Percentiles rank a stretch among this genome's conserved stretches.
Evolutionary conservation across 2,329 filamentous ascomycete genomes (phyloP).

Genomic region (Aspergillus proliferans): DNA sequence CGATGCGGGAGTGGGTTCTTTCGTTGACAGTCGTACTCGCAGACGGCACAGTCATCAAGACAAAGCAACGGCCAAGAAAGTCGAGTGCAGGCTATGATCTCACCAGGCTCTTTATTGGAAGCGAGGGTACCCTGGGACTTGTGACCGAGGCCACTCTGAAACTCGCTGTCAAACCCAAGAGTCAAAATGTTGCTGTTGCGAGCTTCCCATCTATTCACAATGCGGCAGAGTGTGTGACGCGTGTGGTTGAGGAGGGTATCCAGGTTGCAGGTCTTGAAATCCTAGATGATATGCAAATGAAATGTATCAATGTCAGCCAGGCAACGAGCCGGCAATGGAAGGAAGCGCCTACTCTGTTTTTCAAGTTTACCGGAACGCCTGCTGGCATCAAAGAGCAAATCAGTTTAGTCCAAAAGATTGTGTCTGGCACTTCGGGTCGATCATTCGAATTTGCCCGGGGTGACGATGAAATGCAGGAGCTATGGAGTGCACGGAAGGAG

Average conservation of each 20-base stretch:
- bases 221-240: constrained; percentile 72
- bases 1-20: constrained; percentile 91
- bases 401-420: constrained; percentile 52
- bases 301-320: constrained; percentile 54
- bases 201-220: constrained; percentile 59
- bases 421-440: constrained; percentile 48
- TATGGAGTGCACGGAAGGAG: constrained; percentile 72
- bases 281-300: constrained; percentile 86
- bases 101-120: constrained; percentile 81
- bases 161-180: constrained; percentile 72
- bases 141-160: constrained; percentile 89
- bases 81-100: constrained; percentile 88
- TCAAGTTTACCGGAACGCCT: constrained; percentile 67
- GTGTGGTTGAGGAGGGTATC: constrained; percentile 72
- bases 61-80: constrained; percentile 79
- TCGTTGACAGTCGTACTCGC: constrained; percentile 81
- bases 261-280: constrained; percentile 90
- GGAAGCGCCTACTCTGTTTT: constrained; percentile 65
- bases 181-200: constrained; percentile 72
- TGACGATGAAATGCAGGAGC: constrained; percentile 58
- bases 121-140: constrained; percentile 83
- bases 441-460: constrained; percentile 63
- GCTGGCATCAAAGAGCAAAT: constrained; percentile 60
- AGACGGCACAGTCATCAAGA: constrained; percentile 86
- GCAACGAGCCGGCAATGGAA: constrained; percentile 53